phyloP scores from a whole-genome alignment of 352 stramenopile genomes.

The Phytopythium litorale region DNA sequence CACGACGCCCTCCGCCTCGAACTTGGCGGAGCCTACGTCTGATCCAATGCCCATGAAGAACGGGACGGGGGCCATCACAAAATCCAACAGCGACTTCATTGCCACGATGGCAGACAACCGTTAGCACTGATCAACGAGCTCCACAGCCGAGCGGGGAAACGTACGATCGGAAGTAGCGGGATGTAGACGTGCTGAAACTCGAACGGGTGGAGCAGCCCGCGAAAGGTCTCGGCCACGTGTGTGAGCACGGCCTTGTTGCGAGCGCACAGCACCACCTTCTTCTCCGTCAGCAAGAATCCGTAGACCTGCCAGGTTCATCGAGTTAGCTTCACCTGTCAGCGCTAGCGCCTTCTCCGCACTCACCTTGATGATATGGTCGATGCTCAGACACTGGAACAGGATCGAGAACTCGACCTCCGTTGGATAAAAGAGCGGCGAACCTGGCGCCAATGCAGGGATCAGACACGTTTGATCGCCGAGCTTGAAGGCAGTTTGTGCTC shows the following conservation, averaged over 20 bases:
- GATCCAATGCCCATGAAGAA: constrained; percentile 77
- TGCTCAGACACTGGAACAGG: constrained; percentile 61
- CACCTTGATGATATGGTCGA: constrained; percentile 69
- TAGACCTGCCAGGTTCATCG: constrained; percentile 26
- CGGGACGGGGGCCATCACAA: constrained; percentile 65
- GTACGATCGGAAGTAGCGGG: constrained; percentile 31
- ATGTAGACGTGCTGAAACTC: constrained; percentile 78
- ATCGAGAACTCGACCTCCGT: constrained; percentile 67
- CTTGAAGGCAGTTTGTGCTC: constrained; percentile 32
- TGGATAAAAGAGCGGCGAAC: constrained; percentile 33
- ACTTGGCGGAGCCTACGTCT: constrained; percentile 26
- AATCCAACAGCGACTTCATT: constrained; percentile 56
- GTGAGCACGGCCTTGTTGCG: constrained; percentile 54
- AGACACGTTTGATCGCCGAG: constrained; percentile 32
- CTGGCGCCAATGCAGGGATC: constrained; percentile 21
- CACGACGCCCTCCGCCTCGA: constrained; percentile 54
- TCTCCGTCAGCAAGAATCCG: constrained; percentile 56
- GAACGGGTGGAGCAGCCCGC: constrained; percentile 57
- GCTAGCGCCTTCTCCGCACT: not conserved
- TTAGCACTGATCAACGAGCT: not conserved
- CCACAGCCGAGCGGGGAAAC: not conserved
- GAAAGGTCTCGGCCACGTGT: constrained; percentile 57
- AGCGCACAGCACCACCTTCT: constrained; percentile 65
- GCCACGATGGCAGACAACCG: not conserved
- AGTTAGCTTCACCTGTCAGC: not conserved